Evolutionary conservation across 495 filamentous ascomycete genomes (phyloP), one percentile per base, ranked within the genome.

Genomic region (Hyaloscypha hepaticicola): DNA sequence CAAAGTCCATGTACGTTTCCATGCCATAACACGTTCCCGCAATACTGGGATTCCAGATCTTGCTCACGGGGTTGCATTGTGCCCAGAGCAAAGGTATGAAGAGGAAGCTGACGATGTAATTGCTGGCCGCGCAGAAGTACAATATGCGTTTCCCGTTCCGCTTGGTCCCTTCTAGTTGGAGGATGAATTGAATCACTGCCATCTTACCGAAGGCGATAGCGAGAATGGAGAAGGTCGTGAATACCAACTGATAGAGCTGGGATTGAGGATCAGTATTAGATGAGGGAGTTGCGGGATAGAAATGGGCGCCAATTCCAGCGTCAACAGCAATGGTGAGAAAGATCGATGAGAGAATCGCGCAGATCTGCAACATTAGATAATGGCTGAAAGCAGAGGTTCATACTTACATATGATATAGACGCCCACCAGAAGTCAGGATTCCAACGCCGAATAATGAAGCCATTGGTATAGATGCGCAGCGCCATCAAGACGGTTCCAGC

Each of bases 171-270:
- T 65, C 63, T 53, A 65, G 41, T 55, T 65, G 63, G 57, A 65
- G 63, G 29, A 65, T 65, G 63, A 65, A 65, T 58, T 58, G 55
- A 65, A 65, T 65, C 19, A 65, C 63, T 52, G 63, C 63, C 55
- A 65, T 50, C 63, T 65, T 65, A 60, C 63, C 63, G 26, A 65
- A 59, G 8, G 55, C 27, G 55, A 65, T 65, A 55, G 63, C 55
- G 41, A 60, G 55, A 22, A 65, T 60, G 55, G 63, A 58, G 33
- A 65, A 65, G 55, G 63, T 65, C 21, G 63, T 65, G 50, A 65
- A 65, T 51, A 65, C 33, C 34, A 52, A 60, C 52, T 65, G 55
- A 29, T 60, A 59, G 55, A 65, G 63, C 24, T 65, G 63, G 56
- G 55, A 59, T 58, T 59, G 55, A 58, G 63, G 49, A 60, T 59